Evolutionary conservation across 768 basidiomycete genomes (phyloP).

Genomic region (Mycena maculata): DNA sequence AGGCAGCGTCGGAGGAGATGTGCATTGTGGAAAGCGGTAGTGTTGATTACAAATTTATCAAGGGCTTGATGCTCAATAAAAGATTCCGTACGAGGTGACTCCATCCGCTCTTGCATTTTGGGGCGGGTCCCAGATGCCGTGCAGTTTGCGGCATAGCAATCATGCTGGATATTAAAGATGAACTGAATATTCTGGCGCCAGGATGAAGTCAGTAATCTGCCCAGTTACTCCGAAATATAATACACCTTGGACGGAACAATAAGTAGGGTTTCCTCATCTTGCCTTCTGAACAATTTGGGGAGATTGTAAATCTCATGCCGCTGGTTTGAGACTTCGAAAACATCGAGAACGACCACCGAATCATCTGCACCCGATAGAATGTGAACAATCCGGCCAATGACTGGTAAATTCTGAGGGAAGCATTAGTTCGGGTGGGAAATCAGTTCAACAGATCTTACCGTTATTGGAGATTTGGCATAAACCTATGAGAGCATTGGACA

Average conservation of each 20-base stretch:
- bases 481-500: not conserved
- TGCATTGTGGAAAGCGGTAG: conserved; percentile 41
- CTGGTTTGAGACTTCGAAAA: not conserved
- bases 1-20: conserved; percentile 35
- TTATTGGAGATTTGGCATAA: not conserved
- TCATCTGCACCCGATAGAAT: not conserved
- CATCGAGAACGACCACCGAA: not conserved
- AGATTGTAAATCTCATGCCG: not conserved
- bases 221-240: not conserved
- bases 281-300: not conserved
- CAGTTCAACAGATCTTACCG: not conserved
- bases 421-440: not conserved
- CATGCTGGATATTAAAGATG: conserved; percentile 40
- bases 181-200: conserved; percentile 32
- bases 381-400: not conserved
- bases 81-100: conserved; percentile 8
- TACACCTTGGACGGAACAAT: conserved; percentile 1
- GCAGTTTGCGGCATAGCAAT: conserved; percentile 34
- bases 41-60: conserved; percentile 36
- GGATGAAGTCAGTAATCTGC: not conserved
- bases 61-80: conserved; percentile 24
- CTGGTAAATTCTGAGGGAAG: not conserved
- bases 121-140: conserved; percentile 12
- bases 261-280: not conserved
- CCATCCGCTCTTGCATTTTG: conserved; percentile 31